Base-by-base conservation (phyloP, 352 stramenopile species). In the Phytopythium vexans region DNA sequence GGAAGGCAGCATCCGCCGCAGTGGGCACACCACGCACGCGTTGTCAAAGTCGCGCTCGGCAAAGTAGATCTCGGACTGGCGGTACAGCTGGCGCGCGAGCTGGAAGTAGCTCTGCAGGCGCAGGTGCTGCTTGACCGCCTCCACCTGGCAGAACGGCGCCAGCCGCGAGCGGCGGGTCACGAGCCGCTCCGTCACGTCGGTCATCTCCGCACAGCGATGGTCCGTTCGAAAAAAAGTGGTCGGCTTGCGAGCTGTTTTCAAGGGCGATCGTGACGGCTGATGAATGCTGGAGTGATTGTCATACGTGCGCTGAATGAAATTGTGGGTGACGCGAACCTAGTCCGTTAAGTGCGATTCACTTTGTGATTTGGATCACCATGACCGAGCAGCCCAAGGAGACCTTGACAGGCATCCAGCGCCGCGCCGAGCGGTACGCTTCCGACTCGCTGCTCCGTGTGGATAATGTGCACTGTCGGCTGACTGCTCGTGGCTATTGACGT, bases 11-110 rank as follows among this genome's bases (percentile, higher is more conserved):
- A 31, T 52, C 3, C 41, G 53, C 2, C 41, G 15, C 16, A 58
- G 35, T 10, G 50, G 32, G 44, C 27, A 60, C 0, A 8, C 14
- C 48, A 72, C 78, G 46, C 73, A 93, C 82, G 83, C 80, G 43
- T 90, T 83, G 45, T 93, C 83, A 64, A 71, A 91, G 39, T 71
- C 66, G 21, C 65, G 52, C 41, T 90, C 70, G 15, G 65, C 52
- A 41, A 74, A 78, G 62, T 91, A 93, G 48, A 69, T 66, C 62
- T 91, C 77, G 35, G 72, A 82, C 60, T 93, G 83, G 40, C 73
- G 68, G 55, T 88, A 90, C 45, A 93, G 73, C 61, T 89, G 77
- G 27, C 81, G 70, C 34, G 83, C 83, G 39, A 88, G 52, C 41
- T 83, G 78, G 71, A 81, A 89, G 64, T 89, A 90, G 46, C 70